Conservation (phyloP, 495 filamentous ascomycete species). For the Staphylotrichum longicolle region DNA sequence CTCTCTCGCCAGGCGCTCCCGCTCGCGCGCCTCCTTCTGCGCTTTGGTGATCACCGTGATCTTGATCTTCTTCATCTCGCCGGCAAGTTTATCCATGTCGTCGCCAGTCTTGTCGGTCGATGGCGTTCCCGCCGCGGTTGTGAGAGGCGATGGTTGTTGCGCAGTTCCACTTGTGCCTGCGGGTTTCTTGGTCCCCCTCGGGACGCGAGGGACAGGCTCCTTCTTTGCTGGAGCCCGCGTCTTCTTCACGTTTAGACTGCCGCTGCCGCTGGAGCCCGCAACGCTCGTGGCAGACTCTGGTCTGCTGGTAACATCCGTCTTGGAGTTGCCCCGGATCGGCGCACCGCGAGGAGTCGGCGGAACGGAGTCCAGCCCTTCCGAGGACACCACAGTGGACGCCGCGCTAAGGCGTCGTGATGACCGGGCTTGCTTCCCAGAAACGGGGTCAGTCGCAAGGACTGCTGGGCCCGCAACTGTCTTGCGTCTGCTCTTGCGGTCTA, state of each 20-base stretch:
- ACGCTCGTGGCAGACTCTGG: slow-evolving; percentile 42
- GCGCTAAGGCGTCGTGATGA: slow-evolving; percentile 42
- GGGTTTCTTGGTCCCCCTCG: slow-evolving; percentile 45
- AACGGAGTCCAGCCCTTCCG: slow-evolving; percentile 23
- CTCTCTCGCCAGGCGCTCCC: slow-evolving; percentile 32
- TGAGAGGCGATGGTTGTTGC: slow-evolving; percentile 11
- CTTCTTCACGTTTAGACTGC: slow-evolving; percentile 44
- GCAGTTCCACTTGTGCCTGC: slow-evolving; percentile 21
- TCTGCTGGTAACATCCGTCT: slow-evolving; percentile 43
- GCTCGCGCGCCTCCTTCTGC: slow-evolving; percentile 58
- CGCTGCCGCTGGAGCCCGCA: slow-evolving; percentile 27
- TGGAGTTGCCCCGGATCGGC: slow-evolving; percentile 24
- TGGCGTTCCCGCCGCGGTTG: slow-evolving; percentile 4
- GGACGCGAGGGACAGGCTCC: slow-evolving; percentile 35
- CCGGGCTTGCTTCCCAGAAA: slow-evolving; percentile 34
- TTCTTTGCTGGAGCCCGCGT: slow-evolving; percentile 43
- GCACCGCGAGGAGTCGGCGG: slow-evolving; percentile 18
- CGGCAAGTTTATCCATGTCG: slow-evolving; percentile 61
- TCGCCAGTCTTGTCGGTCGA: slow-evolving; percentile 27
- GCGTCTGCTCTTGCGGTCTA: slow-evolving; percentile 57
- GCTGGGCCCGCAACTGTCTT: slow-evolving; percentile 62
- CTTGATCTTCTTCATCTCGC: slow-evolving; percentile 73
- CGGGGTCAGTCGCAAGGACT: slow-evolving; percentile 43
- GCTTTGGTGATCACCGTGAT: slow-evolving; percentile 70
- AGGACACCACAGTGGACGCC: slow-evolving; percentile 37